Evolutionary conservation across 345 rosid species (phyloP).

Genomic region (Psidium friedrichsthalianum): DNA sequence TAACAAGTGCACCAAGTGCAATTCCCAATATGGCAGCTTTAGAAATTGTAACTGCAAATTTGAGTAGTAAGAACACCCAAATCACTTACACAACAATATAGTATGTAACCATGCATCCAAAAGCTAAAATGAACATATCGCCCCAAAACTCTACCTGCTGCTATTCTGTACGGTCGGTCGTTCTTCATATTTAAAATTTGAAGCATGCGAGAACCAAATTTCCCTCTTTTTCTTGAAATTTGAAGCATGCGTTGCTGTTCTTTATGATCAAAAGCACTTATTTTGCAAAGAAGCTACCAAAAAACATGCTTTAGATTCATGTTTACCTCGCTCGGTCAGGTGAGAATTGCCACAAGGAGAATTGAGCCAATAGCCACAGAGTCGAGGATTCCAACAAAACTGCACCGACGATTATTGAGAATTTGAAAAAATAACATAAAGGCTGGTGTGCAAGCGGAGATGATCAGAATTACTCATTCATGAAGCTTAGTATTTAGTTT

Average conservation of each 20-base stretch:
- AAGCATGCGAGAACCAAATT: not conserved
- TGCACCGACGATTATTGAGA: conserved; percentile 6
- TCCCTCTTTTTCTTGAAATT: not conserved
- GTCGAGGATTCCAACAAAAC: conserved; percentile 71
- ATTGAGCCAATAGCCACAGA: conserved; percentile 73
- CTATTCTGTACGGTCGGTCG: not conserved
- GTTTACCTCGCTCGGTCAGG: conserved; percentile 57
- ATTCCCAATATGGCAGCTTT: conserved; percentile 92
- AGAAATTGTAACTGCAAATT: conserved; percentile 52
- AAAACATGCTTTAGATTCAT: not conserved
- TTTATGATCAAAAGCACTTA: not conserved
- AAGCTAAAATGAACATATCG: not conserved
- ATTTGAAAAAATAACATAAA: not conserved
- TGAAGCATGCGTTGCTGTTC: not conserved
- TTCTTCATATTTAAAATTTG: not conserved
- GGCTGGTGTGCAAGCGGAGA: not conserved
- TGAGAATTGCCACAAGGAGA: conserved; percentile 51
- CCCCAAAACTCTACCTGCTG: not conserved
- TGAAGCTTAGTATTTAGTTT: not conserved
- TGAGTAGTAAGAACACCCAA: not conserved
- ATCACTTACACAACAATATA: not conserved
- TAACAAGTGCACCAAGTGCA: conserved; percentile 74
- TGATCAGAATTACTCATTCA: not conserved
- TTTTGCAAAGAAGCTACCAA: not conserved
- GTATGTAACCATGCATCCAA: not conserved